Percentiles rank a stretch among this genome's conserved stretches.
These are phyloP conservation scores for Spinacia oleracea DNA, from an alignment of 179 eudicot genomes.

Conservation along the genomic window DNA sequence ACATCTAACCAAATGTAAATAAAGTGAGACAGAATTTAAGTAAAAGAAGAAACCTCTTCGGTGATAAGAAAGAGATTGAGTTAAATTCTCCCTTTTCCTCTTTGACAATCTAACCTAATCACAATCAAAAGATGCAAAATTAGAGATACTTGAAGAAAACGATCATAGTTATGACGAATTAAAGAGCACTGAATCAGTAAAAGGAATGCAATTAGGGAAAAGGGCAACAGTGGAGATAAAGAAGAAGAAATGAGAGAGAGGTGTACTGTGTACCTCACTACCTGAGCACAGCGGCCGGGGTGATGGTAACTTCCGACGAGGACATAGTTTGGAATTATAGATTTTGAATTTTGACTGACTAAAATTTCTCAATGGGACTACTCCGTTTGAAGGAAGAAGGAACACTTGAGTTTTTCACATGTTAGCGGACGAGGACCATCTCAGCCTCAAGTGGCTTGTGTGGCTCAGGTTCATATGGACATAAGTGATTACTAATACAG, in stretches of 20 bases:
- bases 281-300: constrained; percentile 44
- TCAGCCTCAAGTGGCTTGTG: too few species aligned
- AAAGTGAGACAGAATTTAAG: background rate
- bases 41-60: background rate
- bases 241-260: background rate
- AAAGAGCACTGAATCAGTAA: background rate
- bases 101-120: constrained; percentile 25
- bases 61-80: background rate
- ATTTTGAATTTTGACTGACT: too few species aligned
- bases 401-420: too few species aligned
- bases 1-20: too few species aligned
- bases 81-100: constrained; percentile 17
- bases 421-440: too few species aligned
- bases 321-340: constrained; percentile 14
- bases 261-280: too few species aligned
- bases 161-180: background rate
- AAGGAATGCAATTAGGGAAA: background rate
- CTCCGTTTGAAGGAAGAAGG: too few species aligned
- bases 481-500: too few species aligned
- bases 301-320: constrained; percentile 37
- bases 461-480: too few species aligned
- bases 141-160: background rate
- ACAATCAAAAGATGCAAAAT: background rate
- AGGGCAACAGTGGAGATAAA: too few species aligned
- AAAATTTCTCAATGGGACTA: too few species aligned